Evolutionary conservation across 805 yeast genomes (phyloP), one percentile per base, ranked within the genome.

Genomic region (Tetrapisispora arboricola): DNA sequence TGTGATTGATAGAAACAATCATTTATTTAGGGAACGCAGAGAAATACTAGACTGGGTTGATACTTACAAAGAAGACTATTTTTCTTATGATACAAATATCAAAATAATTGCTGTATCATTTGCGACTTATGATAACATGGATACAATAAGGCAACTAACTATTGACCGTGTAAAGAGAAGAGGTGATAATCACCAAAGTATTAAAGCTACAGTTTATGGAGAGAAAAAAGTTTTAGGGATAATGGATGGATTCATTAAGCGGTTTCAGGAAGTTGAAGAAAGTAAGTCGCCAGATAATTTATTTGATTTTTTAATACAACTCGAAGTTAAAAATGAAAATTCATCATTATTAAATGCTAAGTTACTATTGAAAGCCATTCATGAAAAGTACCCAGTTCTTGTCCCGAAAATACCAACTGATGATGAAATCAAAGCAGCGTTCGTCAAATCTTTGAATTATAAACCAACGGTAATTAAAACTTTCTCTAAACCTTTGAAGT

Each of bases 171-270:
- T 90, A 0, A 37, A 67, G 6, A 54, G 55, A 2, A 71, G 98
- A 50, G 96, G 96, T 2, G 87, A 87, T 53, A 80, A 84, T 47
- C 98, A 92, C 57, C 95, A 84, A 57, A 76, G 88, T 2, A 84
- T 92, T 29, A 77, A 80, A 48, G 69, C 67, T 4, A 57, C 53
- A 0, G 53, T 61, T 3, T 68, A 72, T 41, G 76, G 79, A 9
- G 65, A 66, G 4, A 59, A 61, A 15, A 66, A 70, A 39, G 78
- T 84, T 0, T 60, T 66, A 26, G 71, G 68, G 17, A 80, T 92
- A 25, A 76, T 90, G 84, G 64, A 65, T 24, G 86, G 88, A 0
- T 88, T 90, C 53, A 65, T 84, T 36, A 67, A 67, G 5, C 64
- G 92, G 42, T 84, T 80, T 51, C 84, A 85, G 54, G 74, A 76